A percentile compares a stretch with the other conserved stretches of the same genome.
phyloP scores from a whole-genome alignment of 108 stramenopile genomes.

The Poteriospumella lacustris region DNA sequence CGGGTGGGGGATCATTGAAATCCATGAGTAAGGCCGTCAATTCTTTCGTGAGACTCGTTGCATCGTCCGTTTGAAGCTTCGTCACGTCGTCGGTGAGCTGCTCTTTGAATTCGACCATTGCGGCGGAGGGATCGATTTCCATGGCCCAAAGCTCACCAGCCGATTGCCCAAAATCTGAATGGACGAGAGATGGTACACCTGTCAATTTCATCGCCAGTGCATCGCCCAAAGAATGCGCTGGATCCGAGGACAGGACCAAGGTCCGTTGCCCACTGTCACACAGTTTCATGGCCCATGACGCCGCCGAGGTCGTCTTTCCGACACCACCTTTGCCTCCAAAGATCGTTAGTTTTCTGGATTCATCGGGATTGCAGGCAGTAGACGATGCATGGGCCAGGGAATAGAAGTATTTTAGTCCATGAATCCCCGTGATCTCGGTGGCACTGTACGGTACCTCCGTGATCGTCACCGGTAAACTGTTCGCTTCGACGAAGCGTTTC shows the following conservation, averaged over 20 bases:
- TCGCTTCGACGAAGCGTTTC: not conserved
- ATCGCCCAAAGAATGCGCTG: slow-evolving; percentile 88
- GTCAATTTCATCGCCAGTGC: slow-evolving; percentile 43
- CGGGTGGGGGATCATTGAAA: slow-evolving; percentile 70
- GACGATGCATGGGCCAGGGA: not conserved
- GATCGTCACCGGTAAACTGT: not conserved
- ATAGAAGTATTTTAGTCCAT: not conserved
- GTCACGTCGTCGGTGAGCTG: not conserved
- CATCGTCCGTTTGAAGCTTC: slow-evolving; percentile 29
- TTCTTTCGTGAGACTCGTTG: slow-evolving; percentile 26
- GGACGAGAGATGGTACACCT: not conserved
- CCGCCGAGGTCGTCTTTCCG: slow-evolving; percentile 68
- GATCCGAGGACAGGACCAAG: slow-evolving; percentile 85
- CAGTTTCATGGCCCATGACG: slow-evolving; percentile 71
- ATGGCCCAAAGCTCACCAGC: slow-evolving; percentile 46
- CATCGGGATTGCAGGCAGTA: not conserved
- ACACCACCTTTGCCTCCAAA: slow-evolving; percentile 51
- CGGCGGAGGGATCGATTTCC: slow-evolving; percentile 39
- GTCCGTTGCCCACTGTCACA: slow-evolving; percentile 67
- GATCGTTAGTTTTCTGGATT: slow-evolving; percentile 8
- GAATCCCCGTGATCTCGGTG: not conserved
- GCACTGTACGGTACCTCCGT: slow-evolving; percentile 9
- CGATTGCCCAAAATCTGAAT: slow-evolving; percentile 32
- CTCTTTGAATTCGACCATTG: slow-evolving; percentile 11
- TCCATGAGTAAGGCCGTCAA: not conserved